A percentile compares a stretch with the other conserved stretches of the same genome.
Evolutionary conservation across 2,329 filamentous ascomycete genomes (phyloP).

Genomic region (Scleromitrula shiraiana): DNA sequence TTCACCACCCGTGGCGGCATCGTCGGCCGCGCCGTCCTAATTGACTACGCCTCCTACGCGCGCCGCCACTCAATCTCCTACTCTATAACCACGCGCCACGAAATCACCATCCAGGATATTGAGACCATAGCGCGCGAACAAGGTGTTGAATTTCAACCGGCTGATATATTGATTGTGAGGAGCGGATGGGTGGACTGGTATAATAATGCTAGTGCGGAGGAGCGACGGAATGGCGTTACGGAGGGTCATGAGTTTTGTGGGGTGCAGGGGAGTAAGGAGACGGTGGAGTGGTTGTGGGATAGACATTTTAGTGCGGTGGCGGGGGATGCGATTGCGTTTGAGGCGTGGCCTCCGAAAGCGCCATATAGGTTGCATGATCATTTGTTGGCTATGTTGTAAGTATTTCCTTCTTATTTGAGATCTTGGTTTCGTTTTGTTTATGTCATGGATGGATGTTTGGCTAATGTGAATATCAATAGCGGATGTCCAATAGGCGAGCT

Average conservation of each 20-base stretch:
- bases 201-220: constrained; percentile 23
- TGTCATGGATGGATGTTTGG: neutral
- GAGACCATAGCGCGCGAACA: constrained; percentile 37
- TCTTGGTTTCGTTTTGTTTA: neutral
- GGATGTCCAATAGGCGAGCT: constrained; percentile 23
- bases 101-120: constrained; percentile 34
- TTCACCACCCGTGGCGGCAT: constrained; percentile 21
- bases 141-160: constrained; percentile 37
- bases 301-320: constrained; percentile 26
- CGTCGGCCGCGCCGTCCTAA: constrained; percentile 38
- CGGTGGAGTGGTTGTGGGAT: constrained; percentile 26
- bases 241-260: constrained; percentile 16
- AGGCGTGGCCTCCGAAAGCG: constrained; percentile 22
- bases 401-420: neutral
- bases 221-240: constrained; percentile 8
- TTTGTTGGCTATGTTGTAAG: constrained; percentile 17
- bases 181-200: constrained; percentile 36
- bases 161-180: constrained; percentile 43
- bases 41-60: constrained; percentile 40
- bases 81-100: constrained; percentile 29
- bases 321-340: constrained; percentile 24
- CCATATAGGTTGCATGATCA: constrained; percentile 23
- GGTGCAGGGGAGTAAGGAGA: constrained; percentile 16
- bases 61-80: constrained; percentile 30
- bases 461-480: constrained; percentile 19